These are phyloP conservation scores for Verbascum thapsus DNA, from an alignment of 257 asterid species.

Conservation along the genomic window DNA sequence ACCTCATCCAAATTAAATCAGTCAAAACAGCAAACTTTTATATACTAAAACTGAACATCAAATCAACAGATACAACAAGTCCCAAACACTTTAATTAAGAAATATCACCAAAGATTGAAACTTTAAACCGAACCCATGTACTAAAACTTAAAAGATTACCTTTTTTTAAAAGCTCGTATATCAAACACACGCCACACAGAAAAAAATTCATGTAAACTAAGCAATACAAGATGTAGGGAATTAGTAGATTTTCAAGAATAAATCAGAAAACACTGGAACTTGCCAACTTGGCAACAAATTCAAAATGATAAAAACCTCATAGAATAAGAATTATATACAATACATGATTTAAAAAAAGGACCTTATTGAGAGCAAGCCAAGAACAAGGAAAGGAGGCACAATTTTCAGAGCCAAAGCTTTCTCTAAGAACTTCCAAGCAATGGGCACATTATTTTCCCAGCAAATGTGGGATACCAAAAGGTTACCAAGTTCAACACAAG, in stretches of 20 bases:
- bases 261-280: constrained; percentile 18
- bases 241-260: constrained; percentile 25
- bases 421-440: constrained; percentile 87
- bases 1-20: constrained; percentile 3
- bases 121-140: constrained; percentile 5
- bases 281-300: constrained; percentile 3
- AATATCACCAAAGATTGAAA: neutral
- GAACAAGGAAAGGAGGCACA: constrained; percentile 78
- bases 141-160: constrained; percentile 24
- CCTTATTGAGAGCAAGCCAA: constrained; percentile 84
- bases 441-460: constrained; percentile 91
- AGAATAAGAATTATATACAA: neutral
- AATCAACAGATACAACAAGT: constrained; percentile 11
- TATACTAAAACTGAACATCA: neutral
- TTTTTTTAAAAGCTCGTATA: no score
- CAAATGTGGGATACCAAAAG: constrained; percentile 80
- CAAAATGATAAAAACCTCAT: constrained; percentile 13
- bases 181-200: no score
- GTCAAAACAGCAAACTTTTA: constrained; percentile 7
- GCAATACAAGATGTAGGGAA: constrained; percentile 12
- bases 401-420: constrained; percentile 75
- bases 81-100: constrained; percentile 22
- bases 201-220: neutral
- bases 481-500: constrained; percentile 67
- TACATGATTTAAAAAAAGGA: constrained; percentile 22